A percentile compares a stretch with the other conserved stretches of the same genome.
phyloP scores from a whole-genome alignment of 1,139 yeast species.

The Meyerozyma smithsonii region DNA sequence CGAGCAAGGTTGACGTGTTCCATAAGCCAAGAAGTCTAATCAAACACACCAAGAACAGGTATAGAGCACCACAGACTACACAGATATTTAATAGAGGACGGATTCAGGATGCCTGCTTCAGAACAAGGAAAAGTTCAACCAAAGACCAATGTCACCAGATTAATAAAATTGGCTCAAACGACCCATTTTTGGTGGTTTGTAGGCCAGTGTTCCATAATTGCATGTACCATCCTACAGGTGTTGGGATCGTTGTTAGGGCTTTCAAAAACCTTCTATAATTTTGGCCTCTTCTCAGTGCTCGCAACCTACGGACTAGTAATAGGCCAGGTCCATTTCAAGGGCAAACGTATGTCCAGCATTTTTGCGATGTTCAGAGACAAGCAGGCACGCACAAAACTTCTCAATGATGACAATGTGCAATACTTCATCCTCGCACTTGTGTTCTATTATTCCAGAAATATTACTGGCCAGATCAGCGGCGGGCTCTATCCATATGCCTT shows the following conservation, averaged over 20 bases:
- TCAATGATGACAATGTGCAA: slow-evolving; percentile 49
- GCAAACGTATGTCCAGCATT: slow-evolving; percentile 18
- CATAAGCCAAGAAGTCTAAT: no score
- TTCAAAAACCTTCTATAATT: slow-evolving; percentile 27
- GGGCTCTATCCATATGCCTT: slow-evolving; percentile 9
- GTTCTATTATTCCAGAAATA: slow-evolving; percentile 27
- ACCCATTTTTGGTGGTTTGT: slow-evolving; percentile 1
- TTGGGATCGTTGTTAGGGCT: slow-evolving; percentile 30
- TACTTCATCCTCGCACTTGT: slow-evolving; percentile 41
- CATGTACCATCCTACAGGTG: slow-evolving; percentile 12
- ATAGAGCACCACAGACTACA: no score
- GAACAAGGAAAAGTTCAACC: not conserved
- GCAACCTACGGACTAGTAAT: slow-evolving; percentile 45
- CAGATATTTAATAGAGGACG: no score
- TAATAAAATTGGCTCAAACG: slow-evolving; percentile 3
- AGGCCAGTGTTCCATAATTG: not conserved
- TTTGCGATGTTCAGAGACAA: slow-evolving; percentile 13
- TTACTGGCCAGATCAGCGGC: slow-evolving; percentile 17
- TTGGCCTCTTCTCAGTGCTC: slow-evolving; percentile 37
- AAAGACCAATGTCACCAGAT: not conserved
- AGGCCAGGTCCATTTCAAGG: slow-evolving; percentile 39
- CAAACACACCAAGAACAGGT: not conserved
- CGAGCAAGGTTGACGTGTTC: no score
- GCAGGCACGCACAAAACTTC: slow-evolving; percentile 11
- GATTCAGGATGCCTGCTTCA: not conserved